Percentiles rank a stretch among this genome's conserved stretches.
Evolutionary conservation across 768 basidiomycete genomes (phyloP).

Genomic region (Termitomyces sp.): DNA sequence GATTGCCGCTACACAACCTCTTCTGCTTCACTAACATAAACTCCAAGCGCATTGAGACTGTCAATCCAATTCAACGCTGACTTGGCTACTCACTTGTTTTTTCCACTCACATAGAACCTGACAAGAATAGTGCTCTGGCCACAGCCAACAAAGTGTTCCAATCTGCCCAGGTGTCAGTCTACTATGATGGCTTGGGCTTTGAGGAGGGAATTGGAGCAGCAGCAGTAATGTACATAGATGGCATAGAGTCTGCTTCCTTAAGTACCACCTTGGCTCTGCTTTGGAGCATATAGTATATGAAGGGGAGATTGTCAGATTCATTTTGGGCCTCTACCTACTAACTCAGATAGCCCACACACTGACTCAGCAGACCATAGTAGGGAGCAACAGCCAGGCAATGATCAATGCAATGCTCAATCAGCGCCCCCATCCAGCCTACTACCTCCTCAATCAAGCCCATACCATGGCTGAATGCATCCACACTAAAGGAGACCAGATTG

Average conservation of each 20-base stretch:
- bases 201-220: neutral
- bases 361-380: neutral
- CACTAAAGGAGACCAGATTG: neutral
- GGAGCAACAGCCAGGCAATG: neutral
- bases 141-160: neutral
- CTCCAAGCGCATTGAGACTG: too few species aligned
- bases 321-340: neutral
- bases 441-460: neutral
- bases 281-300: neutral
- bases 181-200: neutral
- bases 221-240: neutral
- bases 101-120: too few species aligned
- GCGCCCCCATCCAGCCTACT: neutral
- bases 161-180: neutral
- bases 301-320: neutral
- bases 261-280: neutral
- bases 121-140: neutral
- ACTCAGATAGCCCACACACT: neutral
- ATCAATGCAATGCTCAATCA: neutral
- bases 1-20: too few species aligned
- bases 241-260: neutral
- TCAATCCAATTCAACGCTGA: too few species aligned
- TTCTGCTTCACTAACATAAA: too few species aligned
- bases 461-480: neutral
- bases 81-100: too few species aligned